phyloP scores from a whole-genome alignment of 2,329 filamentous ascomycete genomes.

The Hypocrella siamensis region DNA sequence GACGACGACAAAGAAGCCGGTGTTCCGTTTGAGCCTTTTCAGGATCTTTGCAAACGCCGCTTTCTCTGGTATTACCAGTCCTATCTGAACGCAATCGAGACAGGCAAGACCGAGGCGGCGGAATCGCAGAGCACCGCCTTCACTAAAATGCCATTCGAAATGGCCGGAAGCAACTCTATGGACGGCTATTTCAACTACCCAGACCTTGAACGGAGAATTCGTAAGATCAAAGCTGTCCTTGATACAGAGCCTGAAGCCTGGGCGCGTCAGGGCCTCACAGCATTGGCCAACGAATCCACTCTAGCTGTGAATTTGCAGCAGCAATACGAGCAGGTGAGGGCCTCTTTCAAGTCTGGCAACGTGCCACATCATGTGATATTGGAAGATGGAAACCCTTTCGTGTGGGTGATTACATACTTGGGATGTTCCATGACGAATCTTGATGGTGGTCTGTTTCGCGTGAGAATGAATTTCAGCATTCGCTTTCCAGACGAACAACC shows the following conservation, averaged over 20 bases:
- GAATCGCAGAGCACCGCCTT: slow-evolving; percentile 54
- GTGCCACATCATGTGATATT: slow-evolving; percentile 62
- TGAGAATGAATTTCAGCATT: slow-evolving; percentile 66
- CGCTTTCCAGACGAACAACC: slow-evolving; percentile 82
- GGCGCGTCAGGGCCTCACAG: slow-evolving; percentile 50
- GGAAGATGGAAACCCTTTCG: slow-evolving; percentile 70
- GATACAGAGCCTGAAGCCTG: slow-evolving; percentile 58
- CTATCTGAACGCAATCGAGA: slow-evolving; percentile 57
- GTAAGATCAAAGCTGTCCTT: slow-evolving; percentile 51
- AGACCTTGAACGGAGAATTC: slow-evolving; percentile 53
- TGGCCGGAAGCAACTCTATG: slow-evolving; percentile 57
- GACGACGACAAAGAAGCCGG: slow-evolving; percentile 36
- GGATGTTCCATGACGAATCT: slow-evolving; percentile 85
- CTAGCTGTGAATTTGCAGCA: slow-evolving; percentile 70
- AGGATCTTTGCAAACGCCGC: slow-evolving; percentile 75
- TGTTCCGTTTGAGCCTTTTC: slow-evolving; percentile 67
- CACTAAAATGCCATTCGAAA: slow-evolving; percentile 75
- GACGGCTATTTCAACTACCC: slow-evolving; percentile 72
- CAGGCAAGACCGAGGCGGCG: slow-evolving; percentile 46
- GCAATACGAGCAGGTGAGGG: slow-evolving; percentile 70
- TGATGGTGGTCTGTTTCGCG: slow-evolving; percentile 76
- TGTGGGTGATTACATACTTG: slow-evolving; percentile 81
- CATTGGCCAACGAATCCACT: slow-evolving; percentile 50
- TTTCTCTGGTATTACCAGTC: slow-evolving; percentile 95
- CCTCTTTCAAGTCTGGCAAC: slow-evolving; percentile 56